Evolutionary conservation across 2,329 filamentous ascomycete genomes (phyloP), one percentile per base, ranked within the genome.

Genomic region (Fusarium subtropicale): DNA sequence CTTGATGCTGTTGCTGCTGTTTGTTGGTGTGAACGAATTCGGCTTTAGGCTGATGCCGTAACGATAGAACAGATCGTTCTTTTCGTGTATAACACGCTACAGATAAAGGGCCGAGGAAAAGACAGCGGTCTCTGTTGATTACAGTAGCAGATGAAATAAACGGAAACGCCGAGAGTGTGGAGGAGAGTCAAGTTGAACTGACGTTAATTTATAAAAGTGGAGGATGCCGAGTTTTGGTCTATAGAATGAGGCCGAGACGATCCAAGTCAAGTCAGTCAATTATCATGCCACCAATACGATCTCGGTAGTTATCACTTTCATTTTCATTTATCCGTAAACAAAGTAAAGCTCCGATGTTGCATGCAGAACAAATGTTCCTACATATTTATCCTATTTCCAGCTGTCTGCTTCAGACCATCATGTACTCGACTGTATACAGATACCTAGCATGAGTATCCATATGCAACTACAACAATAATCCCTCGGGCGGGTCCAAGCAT

Each of bases 21-120:
- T 36, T 36, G 31, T 31, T 46, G 56, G 38, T 55, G 46, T 51
- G 57, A 42, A 50, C 50, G 9, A 51, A 54, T 55, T 48, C 34
- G 33, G 42, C 42, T 57, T 69, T 67, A 69, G 66, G 48, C 66
- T 69, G 61, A 69, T 69, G 42, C 66, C 56, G 46, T 33, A 56
- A 64, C 38, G 56, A 44, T 38, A 36, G 44, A 39, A 10, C 10
- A 30, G 28, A 30, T 30, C 28, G 20, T 30, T 30, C 10, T 30
- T 30, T 30, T 10, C 28, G 11, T 30, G 28, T 6, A 30, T 11
- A 30, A 30, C 28, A 30, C 28, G 28, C 64, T 57, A 48, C 16
- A 56, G 44, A 22, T 20, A 67, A 69, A 56, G 56, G 66, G 60
- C 60, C 54, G 59, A 68, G 51, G 10, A 38, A 10, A 38, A 20